These are phyloP conservation scores for Jatropha curcas DNA, from an alignment of 345 rosid species.

Conservation along the genomic window DNA sequence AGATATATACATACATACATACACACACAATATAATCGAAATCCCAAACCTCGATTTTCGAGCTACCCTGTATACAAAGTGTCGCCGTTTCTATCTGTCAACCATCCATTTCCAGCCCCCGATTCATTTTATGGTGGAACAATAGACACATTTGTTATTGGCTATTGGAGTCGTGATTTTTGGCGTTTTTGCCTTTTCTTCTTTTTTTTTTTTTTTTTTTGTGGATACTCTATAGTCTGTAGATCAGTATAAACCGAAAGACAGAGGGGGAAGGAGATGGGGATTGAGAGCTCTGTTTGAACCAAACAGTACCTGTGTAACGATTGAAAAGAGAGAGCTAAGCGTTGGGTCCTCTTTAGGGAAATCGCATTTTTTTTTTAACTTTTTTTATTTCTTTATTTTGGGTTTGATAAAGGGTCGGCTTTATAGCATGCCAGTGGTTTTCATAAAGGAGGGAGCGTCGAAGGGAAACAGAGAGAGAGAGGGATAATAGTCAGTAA, in stretches of 20 bases:
- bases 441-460: slow-evolving; percentile 65
- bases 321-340: slow-evolving; percentile 15
- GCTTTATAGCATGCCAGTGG: slow-evolving; percentile 57
- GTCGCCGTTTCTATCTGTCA: background rate
- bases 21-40: background rate
- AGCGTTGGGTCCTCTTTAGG: slow-evolving; percentile 13
- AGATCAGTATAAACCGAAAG: background rate
- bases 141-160: background rate
- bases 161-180: background rate
- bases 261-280: background rate
- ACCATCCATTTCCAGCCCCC: too few species aligned
- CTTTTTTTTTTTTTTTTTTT: background rate
- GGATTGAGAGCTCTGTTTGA: slow-evolving; percentile 38
- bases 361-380: background rate
- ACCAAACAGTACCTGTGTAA: slow-evolving; percentile 39
- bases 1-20: background rate
- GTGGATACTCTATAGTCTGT: slow-evolving; percentile 5
- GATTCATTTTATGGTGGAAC: background rate
- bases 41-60: slow-evolving; percentile 9
- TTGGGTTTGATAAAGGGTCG: slow-evolving; percentile 33
- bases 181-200: background rate
- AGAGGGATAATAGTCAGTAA: background rate
- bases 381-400: slow-evolving; percentile 8
- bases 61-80: background rate
- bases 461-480: slow-evolving; percentile 27